Evolutionary conservation across 805 yeast species (phyloP), one percentile per base, ranked within the genome.

Genomic region (Yarrowia sp.): DNA sequence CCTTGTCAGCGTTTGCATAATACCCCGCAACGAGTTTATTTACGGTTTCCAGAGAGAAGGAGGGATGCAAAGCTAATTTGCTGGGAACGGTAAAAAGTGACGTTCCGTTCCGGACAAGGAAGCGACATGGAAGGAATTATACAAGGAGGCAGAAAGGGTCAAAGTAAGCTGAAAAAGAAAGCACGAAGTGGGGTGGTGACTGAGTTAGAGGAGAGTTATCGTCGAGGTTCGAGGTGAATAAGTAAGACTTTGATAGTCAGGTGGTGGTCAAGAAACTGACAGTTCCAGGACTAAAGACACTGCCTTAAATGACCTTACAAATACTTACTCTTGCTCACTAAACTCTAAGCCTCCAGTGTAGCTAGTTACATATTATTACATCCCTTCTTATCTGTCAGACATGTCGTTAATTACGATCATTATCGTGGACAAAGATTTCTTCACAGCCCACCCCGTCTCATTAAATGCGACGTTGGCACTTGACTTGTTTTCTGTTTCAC

Each of bases 1-100:
- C 8, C 18, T 14, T 22, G 8, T 6, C 41, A 41, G 55, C 55
- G 41, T 17, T 35, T 33, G 39, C 53, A 32, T 5, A 7, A 10
- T 47, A 8, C 41, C 41, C 55, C 55, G 41, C 55, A 48, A 48
- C 41, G 55, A 48, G 41, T 35, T 15, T 48, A 48, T 48, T 48
- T 35, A 32, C 53, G 15, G n/a, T 14, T 33, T 22, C 6, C 51
- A 9, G 11, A 11, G 18, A 9, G 8, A 9, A 33, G 39, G 22
- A 48, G 35, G 41, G 55, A 47, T 18, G 33, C 13, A 48, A 33
- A 31, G 10, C 28, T 48, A 48, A 48, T 33, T 48, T 33, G 28
- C 28, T 33, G 9, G 32, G 13, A 13, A 14, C 55, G 53, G 53
- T 48, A 17, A 32, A 6, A 10, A 15, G 31, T 33, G 48, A 11